These are phyloP conservation scores for Zygoascus biomembranicola DNA, from an alignment of 805 yeast genomes.

Conservation along the genomic window DNA sequence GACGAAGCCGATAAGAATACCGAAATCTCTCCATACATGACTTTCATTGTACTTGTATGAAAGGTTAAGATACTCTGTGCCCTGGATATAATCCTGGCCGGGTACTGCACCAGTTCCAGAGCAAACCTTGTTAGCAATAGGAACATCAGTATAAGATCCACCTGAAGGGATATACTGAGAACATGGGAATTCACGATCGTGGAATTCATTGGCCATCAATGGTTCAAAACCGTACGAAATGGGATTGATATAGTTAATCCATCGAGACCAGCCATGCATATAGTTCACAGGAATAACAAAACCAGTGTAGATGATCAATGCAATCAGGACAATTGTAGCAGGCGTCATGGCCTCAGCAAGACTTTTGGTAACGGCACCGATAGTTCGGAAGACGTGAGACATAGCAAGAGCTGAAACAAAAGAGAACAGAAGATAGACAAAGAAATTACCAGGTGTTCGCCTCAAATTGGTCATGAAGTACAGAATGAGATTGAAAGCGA, in stretches of 20 bases:
- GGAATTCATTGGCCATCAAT: conserved; percentile 49
- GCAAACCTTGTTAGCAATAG: conserved; percentile 39
- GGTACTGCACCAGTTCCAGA: conserved; percentile 47
- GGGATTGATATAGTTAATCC: conserved; percentile 50
- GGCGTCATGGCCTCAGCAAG: conserved; percentile 38
- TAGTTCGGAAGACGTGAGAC: conserved; percentile 43
- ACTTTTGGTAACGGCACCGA: conserved; percentile 32
- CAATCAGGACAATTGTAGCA: conserved; percentile 34
- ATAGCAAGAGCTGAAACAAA: conserved; percentile 40
- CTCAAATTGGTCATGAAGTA: conserved; percentile 50
- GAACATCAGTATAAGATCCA: conserved; percentile 30
- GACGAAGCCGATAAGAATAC: conserved; percentile 50
- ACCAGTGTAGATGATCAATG: conserved; percentile 38
- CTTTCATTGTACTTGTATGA: conserved; percentile 37
- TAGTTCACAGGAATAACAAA: conserved; percentile 37
- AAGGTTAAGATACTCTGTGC: conserved; percentile 39
- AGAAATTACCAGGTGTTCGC: conserved; percentile 47
- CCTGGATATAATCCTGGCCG: conserved; percentile 43
- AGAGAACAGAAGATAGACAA: conserved; percentile 39
- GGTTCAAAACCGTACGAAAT: conserved; percentile 53
- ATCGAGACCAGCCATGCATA: conserved; percentile 44
- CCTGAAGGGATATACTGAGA: conserved; percentile 38
- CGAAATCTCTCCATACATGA: conserved; percentile 58
- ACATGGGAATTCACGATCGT: conserved; percentile 33
- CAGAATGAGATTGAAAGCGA: conserved; percentile 40